A percentile compares a stretch with the other conserved stretches of the same genome.
These are phyloP conservation scores for Neurospora sublineolata DNA, from an alignment of 495 filamentous ascomycete genomes.

Conservation along the genomic window DNA sequence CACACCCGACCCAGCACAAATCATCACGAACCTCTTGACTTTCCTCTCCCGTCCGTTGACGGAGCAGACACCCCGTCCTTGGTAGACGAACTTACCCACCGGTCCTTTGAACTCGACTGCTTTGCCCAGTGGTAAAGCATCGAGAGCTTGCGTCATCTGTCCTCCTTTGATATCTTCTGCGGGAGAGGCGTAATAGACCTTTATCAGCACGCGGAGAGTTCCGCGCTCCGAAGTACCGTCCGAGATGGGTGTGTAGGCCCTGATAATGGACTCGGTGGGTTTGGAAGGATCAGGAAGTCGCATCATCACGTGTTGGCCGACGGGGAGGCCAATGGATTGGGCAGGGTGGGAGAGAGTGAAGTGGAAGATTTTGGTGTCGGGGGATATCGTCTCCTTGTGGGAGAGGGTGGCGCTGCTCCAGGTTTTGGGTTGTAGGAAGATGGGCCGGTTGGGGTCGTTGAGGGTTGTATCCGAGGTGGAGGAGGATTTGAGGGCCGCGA, in stretches of 20 bases:
- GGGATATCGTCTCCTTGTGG: conserved; percentile 55
- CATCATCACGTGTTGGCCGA: conserved; percentile 85
- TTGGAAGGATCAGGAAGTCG: conserved; percentile 56
- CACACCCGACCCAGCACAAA: conserved; percentile 80
- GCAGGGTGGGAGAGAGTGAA: conserved; percentile 65
- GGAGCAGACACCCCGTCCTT: conserved; percentile 51
- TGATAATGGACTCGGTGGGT: conserved; percentile 61
- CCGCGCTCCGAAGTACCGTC: conserved; percentile 44
- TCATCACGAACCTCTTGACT: conserved; percentile 71
- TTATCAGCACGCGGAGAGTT: conserved; percentile 63
- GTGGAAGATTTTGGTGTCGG: conserved; percentile 74
- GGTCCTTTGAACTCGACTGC: conserved; percentile 83
- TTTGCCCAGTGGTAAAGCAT: conserved; percentile 56
- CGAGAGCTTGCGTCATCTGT: conserved; percentile 75
- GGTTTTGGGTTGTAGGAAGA: conserved; percentile 58
- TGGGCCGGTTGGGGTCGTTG: conserved; percentile 56
- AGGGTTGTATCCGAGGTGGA: conserved; percentile 32
- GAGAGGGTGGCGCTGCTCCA: conserved; percentile 64
- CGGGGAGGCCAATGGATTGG: conserved; percentile 68
- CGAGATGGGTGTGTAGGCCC: conserved; percentile 84
- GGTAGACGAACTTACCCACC: conserved; percentile 78
- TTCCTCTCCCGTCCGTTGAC: conserved; percentile 47
- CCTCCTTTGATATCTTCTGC: conserved; percentile 45
- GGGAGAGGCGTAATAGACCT: conserved; percentile 64
- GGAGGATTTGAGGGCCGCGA: conserved; percentile 47